Evolutionary conservation across 2,329 filamentous ascomycete genomes (phyloP).

Genomic region (Trichoderma semiorbis): DNA sequence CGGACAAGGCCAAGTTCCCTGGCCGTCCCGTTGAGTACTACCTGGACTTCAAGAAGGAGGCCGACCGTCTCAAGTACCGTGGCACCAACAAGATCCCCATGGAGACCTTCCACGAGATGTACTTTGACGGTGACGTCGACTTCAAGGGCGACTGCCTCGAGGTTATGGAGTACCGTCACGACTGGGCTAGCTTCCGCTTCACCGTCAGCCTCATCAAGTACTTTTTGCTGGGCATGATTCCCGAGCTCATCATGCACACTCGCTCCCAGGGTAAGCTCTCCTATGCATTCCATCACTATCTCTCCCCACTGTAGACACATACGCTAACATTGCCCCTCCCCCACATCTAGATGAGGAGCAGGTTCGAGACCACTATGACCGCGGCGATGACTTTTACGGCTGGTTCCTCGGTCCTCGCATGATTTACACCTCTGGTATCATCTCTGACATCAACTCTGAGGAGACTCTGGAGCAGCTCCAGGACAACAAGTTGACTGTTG

Average conservation of each 20-base stretch:
- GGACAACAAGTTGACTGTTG: conserved; percentile 93
- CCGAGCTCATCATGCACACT: conserved; percentile 89
- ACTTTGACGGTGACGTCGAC: conserved; percentile 91
- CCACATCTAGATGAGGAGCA: conserved; percentile 71
- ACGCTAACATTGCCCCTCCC: conserved; percentile 13
- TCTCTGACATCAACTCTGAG: conserved; percentile 81
- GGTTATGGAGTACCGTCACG: conserved; percentile 87
- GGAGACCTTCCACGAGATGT: conserved; percentile 96
- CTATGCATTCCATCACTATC: neutral
- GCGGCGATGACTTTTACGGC: conserved; percentile 95
- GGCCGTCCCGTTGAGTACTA: conserved; percentile 89
- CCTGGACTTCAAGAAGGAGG: conserved; percentile 71
- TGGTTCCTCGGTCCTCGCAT: conserved; percentile 98
- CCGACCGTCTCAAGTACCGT: conserved; percentile 62
- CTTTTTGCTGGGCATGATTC: conserved; percentile 83
- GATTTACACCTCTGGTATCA: conserved; percentile 96
- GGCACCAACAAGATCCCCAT: conserved; percentile 80
- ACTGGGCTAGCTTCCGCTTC: conserved; percentile 95
- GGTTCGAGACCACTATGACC: conserved; percentile 95
- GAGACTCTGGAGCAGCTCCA: conserved; percentile 92
- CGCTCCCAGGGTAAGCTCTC: conserved; percentile 64
- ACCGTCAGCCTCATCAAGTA: conserved; percentile 81
- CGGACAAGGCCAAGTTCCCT: conserved; percentile 84
- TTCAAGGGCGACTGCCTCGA: conserved; percentile 94
- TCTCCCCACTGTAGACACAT: neutral